Evolutionary conservation across 495 filamentous ascomycete genomes (phyloP).

Genomic region (Tuber umbilicatum): DNA sequence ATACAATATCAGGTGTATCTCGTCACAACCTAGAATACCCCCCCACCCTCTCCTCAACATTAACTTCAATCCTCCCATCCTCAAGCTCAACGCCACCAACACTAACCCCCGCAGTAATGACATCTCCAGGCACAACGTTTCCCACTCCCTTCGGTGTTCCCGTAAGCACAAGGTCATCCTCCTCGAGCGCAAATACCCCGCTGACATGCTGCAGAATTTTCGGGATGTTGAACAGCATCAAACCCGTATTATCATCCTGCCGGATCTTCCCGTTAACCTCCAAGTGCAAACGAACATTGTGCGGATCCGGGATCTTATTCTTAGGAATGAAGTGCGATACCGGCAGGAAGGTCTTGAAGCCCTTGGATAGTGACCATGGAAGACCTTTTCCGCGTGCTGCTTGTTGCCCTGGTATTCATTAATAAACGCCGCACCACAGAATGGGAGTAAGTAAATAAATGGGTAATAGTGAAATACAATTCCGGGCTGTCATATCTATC

Average conservation of each 20-base stretch:
- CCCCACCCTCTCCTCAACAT: slow-evolving; percentile 61
- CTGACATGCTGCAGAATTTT: slow-evolving; percentile 80
- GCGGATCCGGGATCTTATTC: slow-evolving; percentile 72
- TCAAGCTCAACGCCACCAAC: slow-evolving; percentile 77
- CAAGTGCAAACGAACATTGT: slow-evolving; percentile 76
- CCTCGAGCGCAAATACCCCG: slow-evolving; percentile 85
- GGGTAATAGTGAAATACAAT: slow-evolving; percentile 22
- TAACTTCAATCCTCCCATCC: slow-evolving; percentile 78
- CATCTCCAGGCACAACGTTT: slow-evolving; percentile 73
- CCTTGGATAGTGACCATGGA: slow-evolving; percentile 94
- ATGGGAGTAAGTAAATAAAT: not conserved
- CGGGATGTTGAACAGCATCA: slow-evolving; percentile 93
- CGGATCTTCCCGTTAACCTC: slow-evolving; percentile 65
- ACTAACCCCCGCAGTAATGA: slow-evolving; percentile 77
- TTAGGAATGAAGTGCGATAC: slow-evolving; percentile 72
- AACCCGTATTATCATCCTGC: slow-evolving; percentile 75
- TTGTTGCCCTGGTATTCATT: slow-evolving; percentile 53
- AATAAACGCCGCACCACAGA: not conserved
- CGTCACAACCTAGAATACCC: slow-evolving; percentile 40
- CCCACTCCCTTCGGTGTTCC: slow-evolving; percentile 97
- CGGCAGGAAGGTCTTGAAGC: slow-evolving; percentile 94
- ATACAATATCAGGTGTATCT: not conserved
- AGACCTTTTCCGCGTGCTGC: slow-evolving; percentile 93
- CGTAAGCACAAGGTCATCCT: slow-evolving; percentile 86
- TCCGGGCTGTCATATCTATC: slow-evolving; percentile 50